Conservation (phyloP, 164 flowering plant genomes). For the Umbilicus rupestris region DNA sequence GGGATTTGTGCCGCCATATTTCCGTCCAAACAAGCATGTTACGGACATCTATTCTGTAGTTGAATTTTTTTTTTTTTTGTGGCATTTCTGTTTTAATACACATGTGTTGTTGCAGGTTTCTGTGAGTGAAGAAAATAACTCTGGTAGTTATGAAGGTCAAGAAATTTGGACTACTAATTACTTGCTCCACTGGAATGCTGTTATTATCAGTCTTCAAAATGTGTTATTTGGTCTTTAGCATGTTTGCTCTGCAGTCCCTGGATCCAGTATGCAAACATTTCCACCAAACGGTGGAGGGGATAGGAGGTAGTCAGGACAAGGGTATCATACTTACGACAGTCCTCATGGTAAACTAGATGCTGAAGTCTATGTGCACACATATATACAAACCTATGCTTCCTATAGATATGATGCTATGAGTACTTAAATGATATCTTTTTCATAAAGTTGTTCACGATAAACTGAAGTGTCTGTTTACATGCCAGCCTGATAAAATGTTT, state of each 20-base stretch:
- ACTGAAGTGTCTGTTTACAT: neutral
- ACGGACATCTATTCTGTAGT: neutral
- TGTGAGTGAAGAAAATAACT: constrained; percentile 38
- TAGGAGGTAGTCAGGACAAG: constrained; percentile 20
- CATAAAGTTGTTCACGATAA: neutral
- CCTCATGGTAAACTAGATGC: constrained; percentile 44
- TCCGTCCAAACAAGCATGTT: neutral
- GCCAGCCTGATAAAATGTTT: neutral
- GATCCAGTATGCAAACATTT: constrained; percentile 62
- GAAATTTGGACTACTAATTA: neutral
- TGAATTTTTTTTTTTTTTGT: neutral
- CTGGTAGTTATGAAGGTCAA: constrained; percentile 44
- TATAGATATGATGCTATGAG: neutral
- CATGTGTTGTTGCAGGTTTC: constrained; percentile 51
- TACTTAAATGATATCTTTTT: neutral
- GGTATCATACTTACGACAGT: constrained; percentile 54
- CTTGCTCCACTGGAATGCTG: neutral
- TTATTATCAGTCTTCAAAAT: too few relatives aligned
- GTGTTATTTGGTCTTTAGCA: too few relatives aligned
- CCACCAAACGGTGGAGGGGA: constrained; percentile 61
- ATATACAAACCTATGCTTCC: neutral
- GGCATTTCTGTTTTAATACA: constrained; percentile 6
- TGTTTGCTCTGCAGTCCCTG: constrained; percentile 46
- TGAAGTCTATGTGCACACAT: neutral
- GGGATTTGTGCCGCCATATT: too few relatives aligned